phyloP scores from a whole-genome alignment of 2,329 filamentous ascomycete species.

The Aspergillus bombycis region DNA sequence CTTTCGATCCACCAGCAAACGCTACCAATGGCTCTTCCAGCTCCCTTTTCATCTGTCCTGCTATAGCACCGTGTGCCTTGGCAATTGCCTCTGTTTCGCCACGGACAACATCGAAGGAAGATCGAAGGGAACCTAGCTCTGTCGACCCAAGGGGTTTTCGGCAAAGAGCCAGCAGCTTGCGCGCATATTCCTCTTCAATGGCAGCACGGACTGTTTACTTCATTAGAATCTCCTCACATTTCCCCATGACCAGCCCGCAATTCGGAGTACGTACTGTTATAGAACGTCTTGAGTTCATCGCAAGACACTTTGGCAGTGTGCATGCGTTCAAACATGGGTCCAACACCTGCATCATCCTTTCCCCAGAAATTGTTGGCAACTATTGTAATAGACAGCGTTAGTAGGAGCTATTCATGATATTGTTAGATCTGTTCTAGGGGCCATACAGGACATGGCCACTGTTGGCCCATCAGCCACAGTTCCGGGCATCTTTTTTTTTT shows the following conservation, averaged over 20 bases:
- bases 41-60: slow-evolving; percentile 92
- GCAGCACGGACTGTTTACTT: slow-evolving; percentile 71
- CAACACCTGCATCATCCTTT: slow-evolving; percentile 95
- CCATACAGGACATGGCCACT: slow-evolving; percentile 69
- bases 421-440: background rate
- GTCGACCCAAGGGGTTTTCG: slow-evolving; percentile 87
- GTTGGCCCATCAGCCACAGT: slow-evolving; percentile 64
- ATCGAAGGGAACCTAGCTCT: slow-evolving; percentile 80
- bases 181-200: slow-evolving; percentile 94
- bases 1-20: slow-evolving; percentile 94
- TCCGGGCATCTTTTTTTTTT: slow-evolving; percentile 58
- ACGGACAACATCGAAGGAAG: slow-evolving; percentile 83
- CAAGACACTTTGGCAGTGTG: slow-evolving; percentile 89
- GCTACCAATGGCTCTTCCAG: slow-evolving; percentile 90
- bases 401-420: background rate
- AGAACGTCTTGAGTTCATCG: slow-evolving; percentile 92
- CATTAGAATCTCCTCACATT: slow-evolving; percentile 14
- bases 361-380: slow-evolving; percentile 99
- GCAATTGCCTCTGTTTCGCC: slow-evolving; percentile 91
- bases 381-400: slow-evolving; percentile 36
- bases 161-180: slow-evolving; percentile 82
- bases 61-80: slow-evolving; percentile 89
- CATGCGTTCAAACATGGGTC: slow-evolving; percentile 91
- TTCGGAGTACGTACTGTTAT: slow-evolving; percentile 65
- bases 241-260: background rate